Base-by-base conservation (phyloP, 2,329 filamentous ascomycete genomes). In the Aspergillus cejpii region DNA sequence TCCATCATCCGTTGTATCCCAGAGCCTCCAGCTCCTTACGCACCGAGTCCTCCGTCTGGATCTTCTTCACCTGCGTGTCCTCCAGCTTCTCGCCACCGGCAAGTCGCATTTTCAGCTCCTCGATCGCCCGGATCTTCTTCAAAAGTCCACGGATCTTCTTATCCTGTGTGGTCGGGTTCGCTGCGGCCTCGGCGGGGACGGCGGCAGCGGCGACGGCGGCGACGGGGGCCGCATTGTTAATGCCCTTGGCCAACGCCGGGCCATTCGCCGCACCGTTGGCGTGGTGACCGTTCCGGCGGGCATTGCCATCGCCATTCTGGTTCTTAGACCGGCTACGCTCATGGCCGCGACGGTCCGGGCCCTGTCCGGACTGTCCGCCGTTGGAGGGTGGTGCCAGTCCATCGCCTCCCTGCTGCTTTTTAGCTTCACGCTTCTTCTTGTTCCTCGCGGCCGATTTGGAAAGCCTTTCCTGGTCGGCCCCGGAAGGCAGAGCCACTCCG, bases 21-120 rank as follows among this genome's bases (percentile, higher is more conserved):
- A 90, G 64, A 6, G 67, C 72, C 37, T 85, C 79, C 48, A 98
- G 73, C 71, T 98, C 92, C 70, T 85, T 87, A 50, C 90, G 76
- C 47, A 98, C 91, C 12, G 78, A 71, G 39, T 82, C 74, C 73
- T 97, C 94, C 17, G 89, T 97, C 44, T 81, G 79, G 58, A 98
- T 98, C 79, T 98, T 98, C 77, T 95, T 94, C 69, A 98, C 82
- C 73, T 98, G 92, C 24, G 92, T 98, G 62, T 96, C 91, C 72
- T 98, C 92, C 49, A 98, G 74, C 76, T 96, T 97, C 76, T 98
- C 92, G 4, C 91, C 91, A 26, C 85, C 84, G 2, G 91, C 92
- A 55, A 90, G 82, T 45, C 92, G 82, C 90, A 97, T 96, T 75
- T 97, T 95, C 50, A 98, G 74, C 65, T 98, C 92, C 64, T 98